Evolutionary conservation across 2,329 filamentous ascomycete species (phyloP).

Genomic region (Huntiella abstrusa): DNA sequence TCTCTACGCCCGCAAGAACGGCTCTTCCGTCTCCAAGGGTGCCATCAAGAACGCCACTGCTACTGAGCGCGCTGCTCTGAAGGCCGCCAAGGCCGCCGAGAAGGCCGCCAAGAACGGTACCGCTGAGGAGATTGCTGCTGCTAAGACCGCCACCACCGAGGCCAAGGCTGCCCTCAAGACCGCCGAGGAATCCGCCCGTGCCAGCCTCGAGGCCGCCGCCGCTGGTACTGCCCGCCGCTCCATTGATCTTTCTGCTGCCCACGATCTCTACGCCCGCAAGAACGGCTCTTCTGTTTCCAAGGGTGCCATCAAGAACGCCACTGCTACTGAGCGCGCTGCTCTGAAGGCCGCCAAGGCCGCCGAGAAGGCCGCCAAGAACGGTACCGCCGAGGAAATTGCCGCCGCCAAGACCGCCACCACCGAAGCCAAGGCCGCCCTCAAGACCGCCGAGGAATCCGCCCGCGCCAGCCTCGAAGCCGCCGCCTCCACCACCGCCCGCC

Average conservation of each 20-base stretch:
- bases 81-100: too few species aligned
- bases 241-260: neutral
- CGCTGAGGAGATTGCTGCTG: too few species aligned
- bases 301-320: slow-evolving; percentile 2
- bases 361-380: neutral
- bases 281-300: neutral
- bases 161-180: too few species aligned
- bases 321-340: neutral
- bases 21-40: too few species aligned
- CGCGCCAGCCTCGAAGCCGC: neutral
- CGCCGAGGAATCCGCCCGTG: neutral
- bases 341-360: neutral
- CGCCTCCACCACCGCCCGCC: neutral
- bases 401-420: neutral
- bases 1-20: too few species aligned
- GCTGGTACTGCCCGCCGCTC: neutral
- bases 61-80: too few species aligned
- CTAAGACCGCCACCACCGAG: too few species aligned
- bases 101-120: too few species aligned
- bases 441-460: neutral
- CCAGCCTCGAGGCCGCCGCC: neutral
- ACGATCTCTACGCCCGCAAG: neutral
- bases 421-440: neutral
- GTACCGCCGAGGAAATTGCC: neutral
- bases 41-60: too few species aligned